Conservation (phyloP, 2,329 filamentous ascomycete species). For the Camptophora hylomeconis region DNA sequence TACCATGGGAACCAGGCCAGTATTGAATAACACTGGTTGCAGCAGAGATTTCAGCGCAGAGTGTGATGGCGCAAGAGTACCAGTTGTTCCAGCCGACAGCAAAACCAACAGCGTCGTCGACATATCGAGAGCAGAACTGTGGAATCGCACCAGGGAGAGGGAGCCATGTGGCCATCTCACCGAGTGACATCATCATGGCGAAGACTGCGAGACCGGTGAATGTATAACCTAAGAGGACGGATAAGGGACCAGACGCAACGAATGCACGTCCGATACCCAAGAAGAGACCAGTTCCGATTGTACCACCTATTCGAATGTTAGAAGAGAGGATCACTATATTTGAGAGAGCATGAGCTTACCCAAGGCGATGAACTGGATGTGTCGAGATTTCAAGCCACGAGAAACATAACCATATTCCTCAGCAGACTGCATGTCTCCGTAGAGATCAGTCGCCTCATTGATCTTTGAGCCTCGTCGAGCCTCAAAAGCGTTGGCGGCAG, state of each 20-base stretch:
- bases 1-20: slow-evolving; percentile 34
- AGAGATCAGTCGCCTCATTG: slow-evolving; percentile 38
- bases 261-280: slow-evolving; percentile 26
- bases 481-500: too few relatives aligned
- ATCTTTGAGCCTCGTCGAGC: slow-evolving; percentile 11
- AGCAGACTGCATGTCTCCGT: slow-evolving; percentile 36
- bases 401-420: slow-evolving; percentile 20
- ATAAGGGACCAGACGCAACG: slow-evolving; percentile 23
- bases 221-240: slow-evolving; percentile 25
- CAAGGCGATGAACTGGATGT: slow-evolving; percentile 26
- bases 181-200: slow-evolving; percentile 25
- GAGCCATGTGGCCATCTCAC: slow-evolving; percentile 30
- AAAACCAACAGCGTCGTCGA: slow-evolving; percentile 32
- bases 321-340: too few relatives aligned
- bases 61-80: slow-evolving; percentile 28
- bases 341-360: too few relatives aligned
- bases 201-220: slow-evolving; percentile 19
- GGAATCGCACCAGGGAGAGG: slow-evolving; percentile 29
- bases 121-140: slow-evolving; percentile 27
- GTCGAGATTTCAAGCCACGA: slow-evolving; percentile 25
- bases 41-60: slow-evolving; percentile 47
- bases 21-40: slow-evolving; percentile 51
- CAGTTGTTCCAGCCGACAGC: slow-evolving; percentile 36
- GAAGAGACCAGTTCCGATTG: slow-evolving; percentile 26
- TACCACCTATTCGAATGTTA: too few relatives aligned